Conservation (phyloP, 495 filamentous ascomycete species). For the Xylaria castorea region DNA sequence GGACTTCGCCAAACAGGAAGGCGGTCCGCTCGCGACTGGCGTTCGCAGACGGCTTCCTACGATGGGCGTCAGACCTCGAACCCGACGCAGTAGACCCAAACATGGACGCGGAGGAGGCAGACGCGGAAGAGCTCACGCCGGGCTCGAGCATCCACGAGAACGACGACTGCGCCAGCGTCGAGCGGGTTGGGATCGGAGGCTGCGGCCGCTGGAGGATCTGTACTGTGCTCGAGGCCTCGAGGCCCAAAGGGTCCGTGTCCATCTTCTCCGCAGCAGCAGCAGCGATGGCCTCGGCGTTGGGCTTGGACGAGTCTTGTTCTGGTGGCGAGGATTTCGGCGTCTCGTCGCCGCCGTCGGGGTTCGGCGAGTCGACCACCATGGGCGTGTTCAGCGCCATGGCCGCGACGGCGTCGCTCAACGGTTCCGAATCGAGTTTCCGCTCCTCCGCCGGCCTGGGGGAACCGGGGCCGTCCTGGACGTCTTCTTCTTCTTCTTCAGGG, state of each 20-base stretch:
- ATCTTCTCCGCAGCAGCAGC: not conserved
- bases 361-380: conserved; percentile 14
- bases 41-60: conserved; percentile 51
- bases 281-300: not conserved
- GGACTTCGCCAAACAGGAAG: conserved; percentile 62
- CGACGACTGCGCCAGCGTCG: conserved; percentile 78
- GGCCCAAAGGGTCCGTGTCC: conserved; percentile 29
- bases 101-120: conserved; percentile 32
- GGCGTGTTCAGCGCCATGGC: conserved; percentile 34
- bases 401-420: conserved; percentile 35
- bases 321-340: conserved; percentile 40
- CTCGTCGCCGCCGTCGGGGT: conserved; percentile 4
- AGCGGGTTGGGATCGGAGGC: conserved; percentile 62
- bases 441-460: conserved; percentile 22
- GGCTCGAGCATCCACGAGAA: conserved; percentile 95
- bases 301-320: conserved; percentile 22
- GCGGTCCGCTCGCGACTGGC: conserved; percentile 59
- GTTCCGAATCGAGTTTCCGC: conserved; percentile 28
- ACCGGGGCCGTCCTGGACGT: conserved; percentile 20
- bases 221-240: conserved; percentile 21
- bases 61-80: conserved; percentile 25
- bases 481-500: conserved; percentile 55
- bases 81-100: conserved; percentile 27
- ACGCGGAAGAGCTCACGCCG: conserved; percentile 35
- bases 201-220: conserved; percentile 30